These are phyloP conservation scores for Porcisia hertigi DNA, from an alignment of 208 protist genomes.

Conservation along the genomic window DNA sequence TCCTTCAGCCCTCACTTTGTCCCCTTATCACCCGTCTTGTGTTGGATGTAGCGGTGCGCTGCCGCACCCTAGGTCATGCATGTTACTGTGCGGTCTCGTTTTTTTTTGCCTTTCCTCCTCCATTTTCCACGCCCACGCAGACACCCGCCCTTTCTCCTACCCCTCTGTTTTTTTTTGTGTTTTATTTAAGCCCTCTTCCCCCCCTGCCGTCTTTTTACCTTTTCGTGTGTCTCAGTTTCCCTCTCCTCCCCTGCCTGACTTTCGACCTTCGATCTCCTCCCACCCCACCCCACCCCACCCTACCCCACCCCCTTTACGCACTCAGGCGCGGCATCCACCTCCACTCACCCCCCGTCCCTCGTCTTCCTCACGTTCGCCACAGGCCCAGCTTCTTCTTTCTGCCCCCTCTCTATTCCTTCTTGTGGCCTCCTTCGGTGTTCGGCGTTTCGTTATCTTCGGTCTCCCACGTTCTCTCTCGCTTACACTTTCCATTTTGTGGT, in stretches of 20 bases:
- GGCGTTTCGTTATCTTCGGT: background rate
- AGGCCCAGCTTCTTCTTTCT: background rate
- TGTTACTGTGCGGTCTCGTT: background rate
- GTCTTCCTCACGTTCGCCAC: background rate
- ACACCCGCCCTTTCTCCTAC: background rate
- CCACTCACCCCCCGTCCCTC: background rate
- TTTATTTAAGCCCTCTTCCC: conserved; percentile 5
- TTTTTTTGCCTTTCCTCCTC: background rate
- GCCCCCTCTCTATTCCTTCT: background rate
- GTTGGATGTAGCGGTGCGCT: background rate
- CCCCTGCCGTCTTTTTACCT: background rate
- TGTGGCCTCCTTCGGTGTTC: background rate
- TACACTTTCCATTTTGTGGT: background rate
- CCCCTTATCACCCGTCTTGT: background rate
- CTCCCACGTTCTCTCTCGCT: background rate
- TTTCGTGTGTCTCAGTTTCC: conserved; percentile 1
- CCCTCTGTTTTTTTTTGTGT: background rate
- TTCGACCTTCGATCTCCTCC: background rate
- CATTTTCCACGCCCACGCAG: background rate
- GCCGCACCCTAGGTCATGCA: background rate
- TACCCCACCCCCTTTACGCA: background rate
- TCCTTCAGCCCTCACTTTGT: background rate
- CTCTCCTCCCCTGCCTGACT: too few relatives aligned
- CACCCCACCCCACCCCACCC: background rate
- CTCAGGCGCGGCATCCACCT: background rate